A percentile compares a stretch with the other conserved stretches of the same genome.
phyloP scores from a whole-genome alignment of 2,329 filamentous ascomycete species.

The Dryadomyces sulphureus region DNA sequence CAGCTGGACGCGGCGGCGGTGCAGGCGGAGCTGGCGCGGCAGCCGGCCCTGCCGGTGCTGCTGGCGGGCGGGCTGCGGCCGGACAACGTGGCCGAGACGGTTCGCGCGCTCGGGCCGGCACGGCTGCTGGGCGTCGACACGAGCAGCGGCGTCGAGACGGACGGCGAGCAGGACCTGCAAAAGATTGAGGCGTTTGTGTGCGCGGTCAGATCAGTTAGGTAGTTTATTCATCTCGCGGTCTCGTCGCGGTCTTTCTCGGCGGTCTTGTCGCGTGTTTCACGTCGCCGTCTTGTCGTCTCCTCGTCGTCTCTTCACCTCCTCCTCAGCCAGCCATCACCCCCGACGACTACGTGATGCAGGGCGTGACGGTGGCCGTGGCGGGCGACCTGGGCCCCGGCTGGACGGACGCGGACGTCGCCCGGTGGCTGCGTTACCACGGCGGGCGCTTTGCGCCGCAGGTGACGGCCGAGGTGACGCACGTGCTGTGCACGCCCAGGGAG shows the following conservation, averaged over 20 bases:
- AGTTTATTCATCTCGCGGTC: no score
- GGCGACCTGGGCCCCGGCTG: conserved; percentile 38
- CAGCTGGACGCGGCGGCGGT: conserved; percentile 59
- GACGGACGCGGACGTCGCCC: conserved; percentile 39
- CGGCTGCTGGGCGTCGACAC: conserved; percentile 66
- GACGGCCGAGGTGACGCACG: conserved; percentile 48
- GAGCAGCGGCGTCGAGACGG: conserved; percentile 81
- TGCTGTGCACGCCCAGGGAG: conserved; percentile 50
- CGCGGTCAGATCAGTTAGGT: no score
- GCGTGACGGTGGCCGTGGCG: conserved; percentile 31
- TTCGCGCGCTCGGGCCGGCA: conserved; percentile 43
- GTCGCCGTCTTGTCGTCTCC: no score
- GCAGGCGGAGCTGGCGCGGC: conserved; percentile 47
- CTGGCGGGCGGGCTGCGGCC: conserved; percentile 76
- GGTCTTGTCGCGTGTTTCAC: no score
- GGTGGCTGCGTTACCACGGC: conserved; percentile 50
- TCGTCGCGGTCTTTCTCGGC: no score
- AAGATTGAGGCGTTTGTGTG: conserved; percentile 73
- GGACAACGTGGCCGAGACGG: conserved; percentile 56
- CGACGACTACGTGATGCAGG: conserved; percentile 4
- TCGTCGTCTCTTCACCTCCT: background rate
- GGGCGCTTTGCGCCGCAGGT: conserved; percentile 41
- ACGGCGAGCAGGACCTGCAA: conserved; percentile 63
- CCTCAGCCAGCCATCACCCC: background rate
- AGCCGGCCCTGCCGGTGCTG: conserved; percentile 58